phyloP scores from a whole-genome alignment of 192 early-diverging fungal genomes.

The Coemansia sp. region DNA sequence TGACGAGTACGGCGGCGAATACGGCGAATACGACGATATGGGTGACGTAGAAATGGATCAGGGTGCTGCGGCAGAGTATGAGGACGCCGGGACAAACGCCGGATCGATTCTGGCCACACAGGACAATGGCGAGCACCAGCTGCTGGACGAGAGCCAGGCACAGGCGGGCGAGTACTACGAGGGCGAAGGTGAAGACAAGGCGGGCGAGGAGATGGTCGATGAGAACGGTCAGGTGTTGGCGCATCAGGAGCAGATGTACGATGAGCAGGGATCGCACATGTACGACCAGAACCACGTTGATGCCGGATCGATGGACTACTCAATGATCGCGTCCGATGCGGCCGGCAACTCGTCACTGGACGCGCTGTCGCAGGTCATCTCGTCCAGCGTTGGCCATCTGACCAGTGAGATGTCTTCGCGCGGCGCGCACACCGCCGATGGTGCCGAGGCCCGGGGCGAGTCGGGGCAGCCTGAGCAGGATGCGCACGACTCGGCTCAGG shows the following conservation, averaged over 20 bases:
- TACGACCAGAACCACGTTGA: slow-evolving; percentile 24
- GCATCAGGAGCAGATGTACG: slow-evolving; percentile 16
- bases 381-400: slow-evolving; percentile 30
- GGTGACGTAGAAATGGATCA: slow-evolving; percentile 22
- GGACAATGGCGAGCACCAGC: slow-evolving; percentile 29
- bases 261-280: slow-evolving; percentile 24
- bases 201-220: slow-evolving; percentile 13
- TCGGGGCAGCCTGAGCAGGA: not conserved
- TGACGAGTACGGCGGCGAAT: slow-evolving; percentile 25
- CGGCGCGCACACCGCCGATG: not conserved
- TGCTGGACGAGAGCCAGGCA: not conserved
- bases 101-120: slow-evolving; percentile 40
- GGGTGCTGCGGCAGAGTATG: not conserved
- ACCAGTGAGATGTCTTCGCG: slow-evolving; percentile 6
- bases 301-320: slow-evolving; percentile 25
- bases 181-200: slow-evolving; percentile 5
- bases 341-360: slow-evolving; percentile 30
- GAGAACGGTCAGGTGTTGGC: slow-evolving; percentile 6
- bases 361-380: slow-evolving; percentile 36
- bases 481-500: not conserved
- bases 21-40: slow-evolving; percentile 36
- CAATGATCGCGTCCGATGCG: slow-evolving; percentile 26
- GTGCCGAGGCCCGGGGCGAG: not conserved
- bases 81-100: slow-evolving; percentile 15
- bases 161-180: slow-evolving; percentile 8